Evolutionary conservation across 2,329 filamentous ascomycete species (phyloP).

Genomic region (Alternaria sp.): DNA sequence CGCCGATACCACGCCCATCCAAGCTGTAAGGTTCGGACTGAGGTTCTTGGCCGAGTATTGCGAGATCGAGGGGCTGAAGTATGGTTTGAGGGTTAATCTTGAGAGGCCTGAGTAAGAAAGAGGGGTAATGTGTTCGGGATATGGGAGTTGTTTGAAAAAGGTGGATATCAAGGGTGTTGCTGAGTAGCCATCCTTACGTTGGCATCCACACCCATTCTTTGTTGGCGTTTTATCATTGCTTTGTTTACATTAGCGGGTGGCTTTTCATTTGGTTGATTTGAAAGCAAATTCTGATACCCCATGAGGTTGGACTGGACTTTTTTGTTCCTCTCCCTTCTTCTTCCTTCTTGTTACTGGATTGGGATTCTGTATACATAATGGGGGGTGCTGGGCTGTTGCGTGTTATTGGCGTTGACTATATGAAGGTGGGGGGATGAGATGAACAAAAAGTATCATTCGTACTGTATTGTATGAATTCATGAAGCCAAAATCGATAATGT

Average conservation of each 20-base stretch:
- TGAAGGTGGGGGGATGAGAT: too few species aligned
- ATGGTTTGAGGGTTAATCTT: slow-evolving; percentile 34
- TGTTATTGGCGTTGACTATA: too few species aligned
- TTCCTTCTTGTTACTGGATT: neutral
- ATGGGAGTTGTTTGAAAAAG: too few species aligned
- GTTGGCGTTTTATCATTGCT: neutral
- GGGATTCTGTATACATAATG: neutral
- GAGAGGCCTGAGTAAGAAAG: slow-evolving; percentile 29
- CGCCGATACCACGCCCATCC: slow-evolving; percentile 50
- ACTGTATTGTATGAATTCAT: too few species aligned
- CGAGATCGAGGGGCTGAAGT: slow-evolving; percentile 38
- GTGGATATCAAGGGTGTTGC: too few species aligned
- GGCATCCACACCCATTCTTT: neutral
- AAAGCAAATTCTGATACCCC: slow-evolving; percentile 3
- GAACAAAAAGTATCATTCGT: too few species aligned
- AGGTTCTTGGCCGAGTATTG: slow-evolving; percentile 53
- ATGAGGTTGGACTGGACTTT: neutral
- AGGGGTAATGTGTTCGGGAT: too few species aligned
- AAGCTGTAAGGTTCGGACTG: slow-evolving; percentile 53
- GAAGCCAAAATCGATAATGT: too few species aligned
- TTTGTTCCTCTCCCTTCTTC: neutral
- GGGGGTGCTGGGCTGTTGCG: too few species aligned
- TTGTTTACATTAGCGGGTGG: neutral
- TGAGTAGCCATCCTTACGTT: too few species aligned
- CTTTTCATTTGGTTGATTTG: neutral